phyloP scores from a whole-genome alignment of 2,329 filamentous ascomycete species.

The Colletotrichum lini region DNA sequence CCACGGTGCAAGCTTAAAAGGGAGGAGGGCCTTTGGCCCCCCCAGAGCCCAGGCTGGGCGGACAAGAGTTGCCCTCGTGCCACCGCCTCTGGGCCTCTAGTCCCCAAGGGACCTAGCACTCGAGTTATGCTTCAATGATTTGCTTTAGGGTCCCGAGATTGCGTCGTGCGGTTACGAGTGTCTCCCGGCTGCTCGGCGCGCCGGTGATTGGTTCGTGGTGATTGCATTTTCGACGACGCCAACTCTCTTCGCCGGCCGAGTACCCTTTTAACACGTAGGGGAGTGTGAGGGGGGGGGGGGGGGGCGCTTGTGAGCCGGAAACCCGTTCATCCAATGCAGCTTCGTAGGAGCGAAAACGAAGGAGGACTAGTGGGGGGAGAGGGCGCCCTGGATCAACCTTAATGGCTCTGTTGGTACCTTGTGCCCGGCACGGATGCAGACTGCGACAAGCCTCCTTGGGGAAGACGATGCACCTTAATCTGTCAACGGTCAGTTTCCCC shows the following conservation, averaged over 20 bases:
- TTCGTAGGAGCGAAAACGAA: not conserved
- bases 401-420: slow-evolving; percentile 22
- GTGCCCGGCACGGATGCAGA: slow-evolving; percentile 1
- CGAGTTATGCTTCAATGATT: not conserved
- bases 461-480: not conserved
- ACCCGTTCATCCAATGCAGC: slow-evolving; percentile 27
- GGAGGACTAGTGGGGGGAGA: not conserved
- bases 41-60: too few relatives aligned
- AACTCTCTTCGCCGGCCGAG: not conserved
- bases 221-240: not conserved
- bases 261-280: too few relatives aligned
- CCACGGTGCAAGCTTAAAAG: too few relatives aligned
- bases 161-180: slow-evolving; percentile 15
- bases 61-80: too few relatives aligned
- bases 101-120: not conserved
- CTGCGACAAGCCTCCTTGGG: not conserved
- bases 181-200: slow-evolving; percentile 26
- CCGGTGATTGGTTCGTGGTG: slow-evolving; percentile 3
- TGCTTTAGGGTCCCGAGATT: slow-evolving; percentile 9
- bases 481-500: not conserved
- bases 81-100: too few relatives aligned
- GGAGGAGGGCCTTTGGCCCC: too few relatives aligned
- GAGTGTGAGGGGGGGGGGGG: not conserved
- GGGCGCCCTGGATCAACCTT: slow-evolving; percentile 21
- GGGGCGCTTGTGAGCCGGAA: slow-evolving; percentile 3